phyloP scores from a whole-genome alignment of 345 rosid species.

The Aurinia saxatilis region DNA sequence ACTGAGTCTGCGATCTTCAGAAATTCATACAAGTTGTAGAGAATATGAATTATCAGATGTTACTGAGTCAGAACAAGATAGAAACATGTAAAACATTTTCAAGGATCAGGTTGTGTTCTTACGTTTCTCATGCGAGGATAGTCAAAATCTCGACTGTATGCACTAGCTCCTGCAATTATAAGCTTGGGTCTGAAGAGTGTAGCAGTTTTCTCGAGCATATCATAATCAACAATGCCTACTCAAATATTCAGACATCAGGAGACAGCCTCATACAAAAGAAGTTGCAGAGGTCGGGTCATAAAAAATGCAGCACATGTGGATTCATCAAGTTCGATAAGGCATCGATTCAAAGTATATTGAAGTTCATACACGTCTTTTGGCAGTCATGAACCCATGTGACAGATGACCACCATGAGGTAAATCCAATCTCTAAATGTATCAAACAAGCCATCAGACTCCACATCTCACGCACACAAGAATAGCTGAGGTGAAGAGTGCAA shows the following conservation, averaged over 20 bases:
- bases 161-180: slow-evolving; percentile 96
- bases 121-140: slow-evolving; percentile 94
- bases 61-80: background rate
- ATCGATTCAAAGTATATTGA: slow-evolving; percentile 91
- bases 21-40: slow-evolving; percentile 13
- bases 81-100: background rate
- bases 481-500: background rate
- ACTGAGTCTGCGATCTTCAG: slow-evolving; percentile 82
- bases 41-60: slow-evolving; percentile 6
- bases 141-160: slow-evolving; percentile 91
- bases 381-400: slow-evolving; percentile 96
- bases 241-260: slow-evolving; percentile 13
- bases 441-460: background rate
- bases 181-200: slow-evolving; percentile 82
- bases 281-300: background rate
- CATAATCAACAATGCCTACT: slow-evolving; percentile 78
- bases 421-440: slow-evolving; percentile 61
- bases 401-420: slow-evolving; percentile 91
- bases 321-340: slow-evolving; percentile 93
- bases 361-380: slow-evolving; percentile 83
- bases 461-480: slow-evolving; percentile 1
- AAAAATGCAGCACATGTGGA: slow-evolving; percentile 50
- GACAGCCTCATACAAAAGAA: background rate
- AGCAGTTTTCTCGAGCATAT: slow-evolving; percentile 92
- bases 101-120: slow-evolving; percentile 3